Evolutionary conservation across 108 stramenopile species (phyloP), one percentile per base, ranked within the genome.

Genomic region (Skeletonema tropicum): DNA sequence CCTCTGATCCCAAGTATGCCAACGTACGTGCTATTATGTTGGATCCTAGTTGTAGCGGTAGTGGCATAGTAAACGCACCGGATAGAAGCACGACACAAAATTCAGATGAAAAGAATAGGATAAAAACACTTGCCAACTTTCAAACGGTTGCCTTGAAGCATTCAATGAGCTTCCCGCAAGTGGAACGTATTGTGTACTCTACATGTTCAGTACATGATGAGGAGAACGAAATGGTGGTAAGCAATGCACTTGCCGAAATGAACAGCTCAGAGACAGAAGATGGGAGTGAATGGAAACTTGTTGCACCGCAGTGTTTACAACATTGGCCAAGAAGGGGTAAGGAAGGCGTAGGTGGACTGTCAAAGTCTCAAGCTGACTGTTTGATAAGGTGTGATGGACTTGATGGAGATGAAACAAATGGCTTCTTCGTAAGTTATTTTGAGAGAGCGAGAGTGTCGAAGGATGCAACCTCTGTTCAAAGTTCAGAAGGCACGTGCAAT

Each of bases 31-130:
- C 86, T 13, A 97, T 99, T 59, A 66, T 99, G 57, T 72, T 99
- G 38, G 99, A 99, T 86, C 99, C 99, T n/a, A 94, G 91, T 15
- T 99, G 99, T 76, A 97, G 97, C 8, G 99, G 99, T 0, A 96
- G 94, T 67, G 99, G 99, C 23, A 98, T 99, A 52, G 92, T 93
- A 29, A 87, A 85, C 73, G 68, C 86, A 2, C 84, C 88, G 25
- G 96, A 95, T 70, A 75, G 90, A 12, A 69, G 77, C 64, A 79
- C 83, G n/a, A 73, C 78, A 69, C 71, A 78, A 58, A 46, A 41
- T 64, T 25, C 31, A 52, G 63, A 65, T 49, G 55, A 75, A 31
- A 59, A 68, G 35, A 42, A 59, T 19, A 86, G 97, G 30, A 72
- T 98, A 29, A 48, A 82, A 67, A 68, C 85, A 9, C 82, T 99